Evolutionary conservation across 805 yeast species (phyloP).

Genomic region (Schwanniomyces vanrijiae): DNA sequence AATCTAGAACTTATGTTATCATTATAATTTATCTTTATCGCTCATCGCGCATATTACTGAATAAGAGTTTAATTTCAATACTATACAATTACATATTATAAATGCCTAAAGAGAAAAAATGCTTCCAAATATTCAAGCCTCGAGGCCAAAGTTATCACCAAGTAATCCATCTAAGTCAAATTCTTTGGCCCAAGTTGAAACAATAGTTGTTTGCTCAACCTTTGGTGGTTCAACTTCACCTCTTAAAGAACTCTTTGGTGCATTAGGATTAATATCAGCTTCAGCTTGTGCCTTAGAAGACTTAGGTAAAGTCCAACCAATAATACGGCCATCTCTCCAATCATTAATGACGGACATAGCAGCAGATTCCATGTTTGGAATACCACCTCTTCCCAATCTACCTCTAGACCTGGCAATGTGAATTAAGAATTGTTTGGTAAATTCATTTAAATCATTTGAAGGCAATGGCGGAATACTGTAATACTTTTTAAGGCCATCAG

Average conservation of each 20-base stretch:
- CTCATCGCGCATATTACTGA: neutral
- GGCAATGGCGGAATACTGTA: conserved; percentile 84
- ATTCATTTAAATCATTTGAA: conserved; percentile 67
- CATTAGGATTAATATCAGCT: conserved; percentile 23
- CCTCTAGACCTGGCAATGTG: conserved; percentile 94
- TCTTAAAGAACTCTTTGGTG: conserved; percentile 38
- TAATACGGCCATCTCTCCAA: conserved; percentile 95
- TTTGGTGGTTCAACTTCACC: conserved; percentile 47
- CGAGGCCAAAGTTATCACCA: conserved; percentile 41
- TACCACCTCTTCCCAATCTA: conserved; percentile 87
- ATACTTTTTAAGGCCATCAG: conserved; percentile 67
- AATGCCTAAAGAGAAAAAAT: neutral
- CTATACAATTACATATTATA: neutral
- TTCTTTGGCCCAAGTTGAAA: conserved; percentile 89
- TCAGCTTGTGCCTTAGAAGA: conserved; percentile 36
- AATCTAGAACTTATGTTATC: neutral
- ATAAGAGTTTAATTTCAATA: neutral
- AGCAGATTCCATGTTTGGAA: conserved; percentile 86
- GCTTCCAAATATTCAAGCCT: conserved; percentile 5
- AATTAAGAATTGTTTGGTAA: conserved; percentile 81
- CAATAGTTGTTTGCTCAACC: conserved; percentile 73
- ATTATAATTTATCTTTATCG: neutral
- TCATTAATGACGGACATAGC: conserved; percentile 82
- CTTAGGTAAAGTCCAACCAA: conserved; percentile 86
- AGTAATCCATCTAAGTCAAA: conserved; percentile 87